Percentiles rank a stretch among this genome's conserved stretches.
phyloP scores from a whole-genome alignment of 2,329 filamentous ascomycete genomes.

The Graphilbum sp. region DNA sequence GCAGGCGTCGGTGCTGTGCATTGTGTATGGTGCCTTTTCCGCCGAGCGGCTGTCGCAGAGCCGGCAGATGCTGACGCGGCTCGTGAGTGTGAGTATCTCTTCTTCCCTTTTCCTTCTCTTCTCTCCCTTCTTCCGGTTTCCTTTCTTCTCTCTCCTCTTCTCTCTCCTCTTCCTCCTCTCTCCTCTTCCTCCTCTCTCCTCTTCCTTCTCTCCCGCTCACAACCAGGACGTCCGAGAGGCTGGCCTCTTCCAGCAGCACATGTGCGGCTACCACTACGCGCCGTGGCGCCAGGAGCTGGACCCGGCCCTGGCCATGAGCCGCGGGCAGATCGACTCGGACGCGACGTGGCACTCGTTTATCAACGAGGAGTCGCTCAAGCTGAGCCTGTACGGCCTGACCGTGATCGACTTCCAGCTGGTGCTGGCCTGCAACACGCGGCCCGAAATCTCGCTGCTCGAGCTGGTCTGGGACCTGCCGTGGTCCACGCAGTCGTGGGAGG shows the following conservation, averaged over 20 bases:
- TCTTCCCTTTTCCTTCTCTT: neutral
- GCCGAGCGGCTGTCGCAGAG: slow-evolving; percentile 1
- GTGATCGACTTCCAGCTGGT: slow-evolving; percentile 4
- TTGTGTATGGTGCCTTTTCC: slow-evolving; percentile 3
- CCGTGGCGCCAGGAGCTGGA: slow-evolving; percentile 3
- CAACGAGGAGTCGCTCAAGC: slow-evolving; percentile 3
- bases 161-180: too few species aligned
- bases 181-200: too few species aligned
- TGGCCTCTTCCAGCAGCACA: slow-evolving; percentile 3
- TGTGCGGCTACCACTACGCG: neutral
- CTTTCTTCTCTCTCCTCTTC: too few species aligned
- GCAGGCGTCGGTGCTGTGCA: slow-evolving; percentile 2
- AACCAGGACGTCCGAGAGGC: slow-evolving; percentile 1
- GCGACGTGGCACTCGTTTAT: slow-evolving; percentile 3
- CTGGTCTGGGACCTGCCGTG: slow-evolving; percentile 4
- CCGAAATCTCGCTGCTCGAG: slow-evolving; percentile 3
- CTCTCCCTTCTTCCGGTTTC: too few species aligned
- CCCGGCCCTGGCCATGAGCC: neutral
- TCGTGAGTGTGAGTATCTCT: neutral
- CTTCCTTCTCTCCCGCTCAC: neutral
- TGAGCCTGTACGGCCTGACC: slow-evolving; percentile 2
- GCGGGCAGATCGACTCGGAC: neutral
- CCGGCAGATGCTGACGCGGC: slow-evolving; percentile 2
- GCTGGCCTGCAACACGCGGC: slow-evolving; percentile 2
- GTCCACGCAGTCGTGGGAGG: slow-evolving; percentile 2